Evolutionary conservation across 192 early-diverging fungal genomes (phyloP), one percentile per base, ranked within the genome.

Genomic region (Pecoramyces ruminantium): DNA sequence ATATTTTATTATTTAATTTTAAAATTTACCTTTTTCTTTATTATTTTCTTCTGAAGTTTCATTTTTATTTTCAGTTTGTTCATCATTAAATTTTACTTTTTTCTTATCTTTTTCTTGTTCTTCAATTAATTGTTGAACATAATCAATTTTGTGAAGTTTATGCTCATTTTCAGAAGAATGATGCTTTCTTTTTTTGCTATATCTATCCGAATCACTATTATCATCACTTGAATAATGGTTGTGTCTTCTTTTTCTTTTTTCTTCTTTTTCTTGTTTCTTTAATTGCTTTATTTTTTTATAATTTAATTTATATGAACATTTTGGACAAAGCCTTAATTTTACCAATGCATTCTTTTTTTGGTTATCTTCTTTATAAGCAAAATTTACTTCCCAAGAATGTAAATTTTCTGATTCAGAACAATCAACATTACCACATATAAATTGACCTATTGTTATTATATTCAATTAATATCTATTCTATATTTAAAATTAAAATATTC

Each of bases 351-450:
- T 94, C 83, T 94, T 94, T 79, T 89, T 87, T 80, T 90, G 86
- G 0, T 88, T 88, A 78, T 87, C 87, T 83, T 96, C 95, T 29
- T 92, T 82, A 85, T 95, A 96, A 14, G 82, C 91, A 83, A 96
- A 96, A 81, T 94, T 94, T 17, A 96, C 92, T 83, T 96, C 95
- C 95, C 95, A 96, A 38, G 92, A 92, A 39, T 88, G 83, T 25
- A 96, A 83, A 9, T 84, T 83, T 17, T 81, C 78, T 13, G 78
- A 78, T 40, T 83, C 42, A 25, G 79, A 21, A 42, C 93, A 91
- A 29, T 82, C 42, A 29, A 91, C 84, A 80, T 90, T 92, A 25
- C 86, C 93, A 82, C 94, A 95, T 3, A 86, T 86, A 81, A 93
- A 94, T 81, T 94, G 93, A 0, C 94, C 91, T 91, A 77, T 28